Percentiles rank a stretch among this genome's conserved stretches.
phyloP scores from a whole-genome alignment of 805 yeast genomes.

The Sungouiella thailandica region DNA sequence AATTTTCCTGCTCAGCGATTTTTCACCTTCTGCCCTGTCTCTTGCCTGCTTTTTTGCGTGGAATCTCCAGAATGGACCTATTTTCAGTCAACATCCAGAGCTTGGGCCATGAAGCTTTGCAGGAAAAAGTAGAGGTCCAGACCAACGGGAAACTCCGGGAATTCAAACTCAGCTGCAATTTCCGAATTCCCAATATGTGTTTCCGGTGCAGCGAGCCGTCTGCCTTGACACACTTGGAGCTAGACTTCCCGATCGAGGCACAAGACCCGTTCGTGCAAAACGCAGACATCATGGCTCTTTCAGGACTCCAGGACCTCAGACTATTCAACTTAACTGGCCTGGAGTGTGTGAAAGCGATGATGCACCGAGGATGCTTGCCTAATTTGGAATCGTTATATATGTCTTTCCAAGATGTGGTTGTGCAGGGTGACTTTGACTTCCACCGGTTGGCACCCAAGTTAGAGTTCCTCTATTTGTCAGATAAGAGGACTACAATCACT shows the following conservation, averaged over 20 bases:
- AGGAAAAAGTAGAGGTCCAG: background rate
- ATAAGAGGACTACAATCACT: background rate
- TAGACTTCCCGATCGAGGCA: background rate
- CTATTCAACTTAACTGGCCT: background rate
- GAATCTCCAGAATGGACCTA: background rate
- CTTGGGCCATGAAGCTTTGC: background rate
- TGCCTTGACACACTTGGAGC: background rate
- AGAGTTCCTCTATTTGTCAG: slow-evolving; percentile 1
- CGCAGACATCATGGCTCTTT: background rate
- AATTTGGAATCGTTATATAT: slow-evolving; percentile 1
- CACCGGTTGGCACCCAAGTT: background rate
- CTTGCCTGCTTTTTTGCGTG: background rate
- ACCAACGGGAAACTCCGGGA: background rate
- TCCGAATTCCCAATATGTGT: background rate
- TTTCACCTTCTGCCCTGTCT: background rate
- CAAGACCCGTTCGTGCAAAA: background rate
- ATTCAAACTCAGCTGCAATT: background rate
- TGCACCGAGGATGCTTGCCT: background rate
- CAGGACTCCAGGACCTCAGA: background rate
- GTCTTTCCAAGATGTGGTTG: background rate
- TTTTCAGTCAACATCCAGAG: background rate
- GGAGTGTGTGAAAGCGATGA: background rate
- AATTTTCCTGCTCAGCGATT: background rate
- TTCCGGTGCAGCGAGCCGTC: background rate
- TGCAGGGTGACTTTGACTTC: background rate